phyloP scores from a whole-genome alignment of 2,329 filamentous ascomycete species.

The Dendrostoma leiphaemia region DNA sequence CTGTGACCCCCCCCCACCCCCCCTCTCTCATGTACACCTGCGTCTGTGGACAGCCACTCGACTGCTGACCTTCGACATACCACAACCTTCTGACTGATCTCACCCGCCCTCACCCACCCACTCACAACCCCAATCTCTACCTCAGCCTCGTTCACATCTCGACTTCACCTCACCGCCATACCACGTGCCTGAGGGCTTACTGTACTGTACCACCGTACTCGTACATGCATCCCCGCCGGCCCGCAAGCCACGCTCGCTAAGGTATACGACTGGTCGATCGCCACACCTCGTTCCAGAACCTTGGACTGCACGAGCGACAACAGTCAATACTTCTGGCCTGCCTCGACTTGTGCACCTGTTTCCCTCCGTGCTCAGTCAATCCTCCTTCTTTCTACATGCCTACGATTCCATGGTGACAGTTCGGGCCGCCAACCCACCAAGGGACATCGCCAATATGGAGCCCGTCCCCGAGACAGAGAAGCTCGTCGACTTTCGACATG shows the following conservation, averaged over 20 bases:
- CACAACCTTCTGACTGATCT: no score
- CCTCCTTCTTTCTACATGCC: constrained; percentile 4
- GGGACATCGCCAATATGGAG: constrained; percentile 49
- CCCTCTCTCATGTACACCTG: no score
- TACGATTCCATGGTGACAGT: constrained; percentile 7
- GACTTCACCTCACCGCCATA: background rate
- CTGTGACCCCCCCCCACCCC: no score
- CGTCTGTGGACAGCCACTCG: background rate
- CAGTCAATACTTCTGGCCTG: background rate
- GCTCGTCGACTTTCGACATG: constrained; percentile 63
- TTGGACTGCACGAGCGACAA: no score
- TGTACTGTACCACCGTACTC: background rate
- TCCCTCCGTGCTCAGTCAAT: no score
- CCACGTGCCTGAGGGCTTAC: background rate
- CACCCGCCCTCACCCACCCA: background rate
- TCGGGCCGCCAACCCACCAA: background rate
- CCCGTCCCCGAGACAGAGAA: constrained; percentile 67
- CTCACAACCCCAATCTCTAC: background rate
- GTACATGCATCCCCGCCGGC: background rate
- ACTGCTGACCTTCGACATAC: background rate
- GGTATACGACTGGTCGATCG: background rate
- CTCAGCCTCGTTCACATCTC: no score
- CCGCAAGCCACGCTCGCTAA: constrained; percentile 4
- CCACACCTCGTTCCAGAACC: background rate
- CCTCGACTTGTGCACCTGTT: background rate